Base-by-base conservation (phyloP, 140 eudicot species). In the Senecio squalidus region DNA sequence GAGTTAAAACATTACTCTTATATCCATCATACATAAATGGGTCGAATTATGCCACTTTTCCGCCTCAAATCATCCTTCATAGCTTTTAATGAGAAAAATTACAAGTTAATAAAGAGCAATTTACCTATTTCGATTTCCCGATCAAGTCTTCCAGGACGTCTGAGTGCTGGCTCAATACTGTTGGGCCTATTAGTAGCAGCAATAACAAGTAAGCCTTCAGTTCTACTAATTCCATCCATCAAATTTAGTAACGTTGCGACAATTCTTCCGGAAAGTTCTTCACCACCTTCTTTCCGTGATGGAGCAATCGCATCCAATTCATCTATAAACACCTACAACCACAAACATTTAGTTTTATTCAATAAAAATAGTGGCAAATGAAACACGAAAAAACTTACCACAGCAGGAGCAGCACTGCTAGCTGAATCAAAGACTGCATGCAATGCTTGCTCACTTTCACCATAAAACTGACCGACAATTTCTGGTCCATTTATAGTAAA, bases 291-390 rank as follows among this genome's bases (percentile, higher is more conserved):
- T 66, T 84, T 88, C 27, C 96, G 80, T 34, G 99, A 88, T 53
- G 99, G 96, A 52, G 99, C 99, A 58, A 93, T 88, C 47, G 99
- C 85, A 80, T 93, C 96, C 77, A 93, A 78, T 66, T 93, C 99
- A 82, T 93, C 99, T 38, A 93, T 87, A 70, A 93, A 93, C 8
- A 93, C 80, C 99, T 93, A 67, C 48, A 76, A 33, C 22, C 55
- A 41, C 20, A 27, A 65, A 47, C 18, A 43, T 3, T 7, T 41
- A n/a, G 48, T 41, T 41, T 41, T 41, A 13, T 36, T 67, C 17
- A 10, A 51, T 21, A 41, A 31, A n/a, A 22, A 14, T 6, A 38
- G 40, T 23, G 51, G 38, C 24, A 26, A 26, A 48, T 6, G 39
- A 17, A 21, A 6, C 11, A 34, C 53, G 40, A 60, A 55, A 67